A percentile compares a stretch with the other conserved stretches of the same genome.
These are phyloP conservation scores for Echeveria elegans DNA, from an alignment of 164 flowering plant genomes.

Conservation along the genomic window DNA sequence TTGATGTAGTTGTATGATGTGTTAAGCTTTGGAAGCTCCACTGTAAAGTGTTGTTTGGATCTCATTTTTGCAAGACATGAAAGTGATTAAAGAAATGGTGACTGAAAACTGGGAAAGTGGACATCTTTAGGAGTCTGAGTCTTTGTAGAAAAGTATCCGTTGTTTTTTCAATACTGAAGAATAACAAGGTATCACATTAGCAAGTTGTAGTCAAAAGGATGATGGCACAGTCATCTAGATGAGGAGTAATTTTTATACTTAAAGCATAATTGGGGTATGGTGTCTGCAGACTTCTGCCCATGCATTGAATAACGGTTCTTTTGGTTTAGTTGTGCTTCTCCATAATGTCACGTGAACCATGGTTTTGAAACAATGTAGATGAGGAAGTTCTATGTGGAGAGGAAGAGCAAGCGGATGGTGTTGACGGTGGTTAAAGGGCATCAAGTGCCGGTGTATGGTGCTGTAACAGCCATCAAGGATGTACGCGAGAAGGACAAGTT, in stretches of 20 bases:
- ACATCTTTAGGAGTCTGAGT: background rate
- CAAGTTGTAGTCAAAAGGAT: background rate
- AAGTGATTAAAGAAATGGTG: background rate
- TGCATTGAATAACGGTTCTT: background rate
- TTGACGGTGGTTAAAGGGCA: slow-evolving; percentile 31
- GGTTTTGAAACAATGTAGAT: slow-evolving; percentile 28
- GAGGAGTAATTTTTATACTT: background rate
- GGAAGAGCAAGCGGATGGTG: slow-evolving; percentile 46
- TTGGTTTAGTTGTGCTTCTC: background rate
- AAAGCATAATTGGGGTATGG: slow-evolving; percentile 1
- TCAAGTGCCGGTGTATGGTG: slow-evolving; percentile 79
- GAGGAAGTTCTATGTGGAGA: slow-evolving; percentile 47
- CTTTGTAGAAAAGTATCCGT: background rate
- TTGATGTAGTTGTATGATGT: background rate
- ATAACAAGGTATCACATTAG: background rate
- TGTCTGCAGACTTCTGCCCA: background rate
- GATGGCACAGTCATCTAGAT: background rate
- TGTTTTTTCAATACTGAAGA: background rate
- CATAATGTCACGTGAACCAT: background rate
- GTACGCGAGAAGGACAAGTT: slow-evolving; percentile 15
- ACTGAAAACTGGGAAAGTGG: background rate
- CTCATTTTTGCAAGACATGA: background rate
- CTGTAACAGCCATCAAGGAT: slow-evolving; percentile 25
- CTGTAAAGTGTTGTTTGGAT: background rate
- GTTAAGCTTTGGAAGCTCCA: background rate